A percentile compares a stretch with the other conserved stretches of the same genome.
phyloP scores from a whole-genome alignment of 345 rosid species.

The Carallia pectinifolia region DNA sequence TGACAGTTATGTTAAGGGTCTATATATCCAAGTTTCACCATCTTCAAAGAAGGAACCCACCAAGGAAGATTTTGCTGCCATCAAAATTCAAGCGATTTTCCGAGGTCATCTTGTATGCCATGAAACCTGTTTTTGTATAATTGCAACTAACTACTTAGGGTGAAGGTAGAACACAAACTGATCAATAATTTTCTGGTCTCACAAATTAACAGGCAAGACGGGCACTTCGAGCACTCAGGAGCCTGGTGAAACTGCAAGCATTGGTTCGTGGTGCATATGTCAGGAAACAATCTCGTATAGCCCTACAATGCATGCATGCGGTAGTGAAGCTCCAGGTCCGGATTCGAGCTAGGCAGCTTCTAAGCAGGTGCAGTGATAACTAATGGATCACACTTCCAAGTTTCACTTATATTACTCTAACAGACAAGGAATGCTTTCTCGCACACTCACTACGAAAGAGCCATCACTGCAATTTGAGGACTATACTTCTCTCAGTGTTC shows the following conservation, averaged over 20 bases:
- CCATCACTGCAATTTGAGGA: not conserved
- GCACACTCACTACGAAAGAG: not conserved
- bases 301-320: slow-evolving; percentile 76
- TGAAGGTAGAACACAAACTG: not conserved
- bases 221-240: slow-evolving; percentile 66
- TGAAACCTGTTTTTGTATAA: not conserved
- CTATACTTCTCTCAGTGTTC: not conserved
- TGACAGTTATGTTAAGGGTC: slow-evolving; percentile 1
- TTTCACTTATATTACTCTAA: not conserved
- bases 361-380: slow-evolving; percentile 22
- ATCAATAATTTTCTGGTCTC: not conserved
- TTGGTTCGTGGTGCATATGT: slow-evolving; percentile 66
- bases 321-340: slow-evolving; percentile 73
- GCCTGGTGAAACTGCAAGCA: slow-evolving; percentile 86
- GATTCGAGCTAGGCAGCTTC: slow-evolving; percentile 69
- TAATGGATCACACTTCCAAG: not conserved
- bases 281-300: slow-evolving; percentile 65
- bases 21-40: not conserved
- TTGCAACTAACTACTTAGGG: not conserved
- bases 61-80: slow-evolving; percentile 54
- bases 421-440: not conserved
- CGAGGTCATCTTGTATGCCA: slow-evolving; percentile 73
- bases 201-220: slow-evolving; percentile 50
- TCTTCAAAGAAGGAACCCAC: slow-evolving; percentile 11
- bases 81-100: slow-evolving; percentile 73